Base-by-base conservation (phyloP, 2,329 filamentous ascomycete genomes). In the Blumeriella jaapii region DNA sequence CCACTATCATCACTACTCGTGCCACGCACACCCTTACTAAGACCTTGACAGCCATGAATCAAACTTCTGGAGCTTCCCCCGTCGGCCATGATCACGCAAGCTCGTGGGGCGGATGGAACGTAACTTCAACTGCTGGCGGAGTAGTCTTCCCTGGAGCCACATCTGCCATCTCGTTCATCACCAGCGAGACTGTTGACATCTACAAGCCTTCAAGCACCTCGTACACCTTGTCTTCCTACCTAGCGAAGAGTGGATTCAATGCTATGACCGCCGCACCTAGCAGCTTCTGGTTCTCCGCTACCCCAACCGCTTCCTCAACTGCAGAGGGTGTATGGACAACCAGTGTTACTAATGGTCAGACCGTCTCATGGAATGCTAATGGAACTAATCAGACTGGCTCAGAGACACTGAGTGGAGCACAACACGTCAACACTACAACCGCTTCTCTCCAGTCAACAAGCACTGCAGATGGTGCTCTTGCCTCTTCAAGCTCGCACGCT, bases 61-160 rank as follows among this genome's bases (percentile, higher is more conserved):
- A 15, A 6, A 14, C 16, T 8, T 20, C 19, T 13, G 12, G 17
- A n/a, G 12, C 36, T 18, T 12, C 15, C 12, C n/a, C 12, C 11
- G 15, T 28, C 30, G 22, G 16, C 29, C 31, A 19, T 20, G 20
- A 15, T n/a, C 29, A 13, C 25, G n/a, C 26, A n/a, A n/a, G n/a
- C 15, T 29, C 24, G 10, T 38, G 24, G 29, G 16, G 6, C 24
- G 49, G 49, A 24, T 52, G 48, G 49, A 51, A 52, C 23, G 27
- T 20, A 16, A 43, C 45, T 5, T 42, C 41, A 7, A 31, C 32
- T 20, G 20, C 34, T 22, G 24, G 4, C 28, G 28, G 32, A 9
- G 13, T 15, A 6, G 9, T 26, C 24, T 12, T 17, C 13, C 29
- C 31, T 28, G 23, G 31, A 14, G 28, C 13, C 10, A 29, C 25